Percentiles rank a stretch among this genome's conserved stretches.
These are phyloP conservation scores for Xylaria sp. DNA, from an alignment of 2,329 filamentous ascomycete species.

Conservation along the genomic window DNA sequence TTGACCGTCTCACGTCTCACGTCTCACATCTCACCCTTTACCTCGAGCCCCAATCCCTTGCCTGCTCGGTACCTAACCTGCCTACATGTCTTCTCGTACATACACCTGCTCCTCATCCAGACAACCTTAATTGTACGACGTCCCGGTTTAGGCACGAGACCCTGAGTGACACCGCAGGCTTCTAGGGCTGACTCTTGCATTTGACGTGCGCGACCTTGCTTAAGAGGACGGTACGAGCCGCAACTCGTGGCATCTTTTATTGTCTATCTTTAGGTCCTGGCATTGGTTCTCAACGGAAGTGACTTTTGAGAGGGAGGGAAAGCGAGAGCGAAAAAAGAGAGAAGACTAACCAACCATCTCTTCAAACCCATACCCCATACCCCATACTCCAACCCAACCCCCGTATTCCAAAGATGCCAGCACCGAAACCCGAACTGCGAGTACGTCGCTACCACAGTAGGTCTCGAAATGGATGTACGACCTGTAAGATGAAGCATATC, in stretches of 20 bases:
- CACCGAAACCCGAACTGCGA: slow-evolving; percentile 23
- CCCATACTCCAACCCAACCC: too few species aligned
- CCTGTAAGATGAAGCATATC: slow-evolving; percentile 26
- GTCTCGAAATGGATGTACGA: slow-evolving; percentile 26
- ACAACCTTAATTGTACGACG: slow-evolving; percentile 8
- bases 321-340: background rate
- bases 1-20: background rate
- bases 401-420: slow-evolving; percentile 17
- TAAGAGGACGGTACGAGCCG: slow-evolving; percentile 16
- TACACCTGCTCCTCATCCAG: background rate
- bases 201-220: slow-evolving; percentile 7
- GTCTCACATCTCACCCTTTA: background rate
- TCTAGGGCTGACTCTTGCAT: slow-evolving; percentile 20
- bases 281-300: slow-evolving; percentile 8
- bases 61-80: slow-evolving; percentile 2
- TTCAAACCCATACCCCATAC: background rate
- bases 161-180: slow-evolving; percentile 9
- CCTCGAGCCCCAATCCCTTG: slow-evolving; percentile 3
- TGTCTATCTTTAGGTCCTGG: background rate
- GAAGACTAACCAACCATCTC: background rate
- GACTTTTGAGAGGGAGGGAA: background rate
- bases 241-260: background rate
- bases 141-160: slow-evolving; percentile 3
- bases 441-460: slow-evolving; percentile 25
- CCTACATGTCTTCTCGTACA: background rate